phyloP scores from a whole-genome alignment of 768 basidiomycete species.

The Boletus rubroflammeus region DNA sequence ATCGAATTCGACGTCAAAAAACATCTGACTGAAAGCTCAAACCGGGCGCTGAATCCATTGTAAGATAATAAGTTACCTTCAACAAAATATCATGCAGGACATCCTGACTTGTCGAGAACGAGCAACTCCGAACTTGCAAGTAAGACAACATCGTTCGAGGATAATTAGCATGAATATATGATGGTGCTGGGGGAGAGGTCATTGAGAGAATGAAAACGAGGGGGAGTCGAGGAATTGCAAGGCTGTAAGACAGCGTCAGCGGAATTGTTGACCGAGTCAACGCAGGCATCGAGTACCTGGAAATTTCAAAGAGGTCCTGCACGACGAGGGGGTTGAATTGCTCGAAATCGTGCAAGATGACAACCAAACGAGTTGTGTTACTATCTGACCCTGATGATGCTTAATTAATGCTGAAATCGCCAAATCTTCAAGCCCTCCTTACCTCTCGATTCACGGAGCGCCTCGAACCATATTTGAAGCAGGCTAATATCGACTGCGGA shows the following conservation, averaged over 20 bases:
- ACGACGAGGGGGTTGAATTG: constrained; percentile 60
- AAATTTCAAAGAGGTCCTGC: constrained; percentile 69
- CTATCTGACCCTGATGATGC: constrained; percentile 12
- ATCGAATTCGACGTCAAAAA: constrained; percentile 61
- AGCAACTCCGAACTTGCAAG: constrained; percentile 50
- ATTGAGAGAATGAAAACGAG: constrained; percentile 63
- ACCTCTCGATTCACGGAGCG: constrained; percentile 39
- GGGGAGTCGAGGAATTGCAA: constrained; percentile 50
- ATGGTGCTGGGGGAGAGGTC: constrained; percentile 50
- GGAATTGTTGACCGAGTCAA: neutral
- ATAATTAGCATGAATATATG: constrained; percentile 59
- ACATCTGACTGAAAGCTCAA: constrained; percentile 40
- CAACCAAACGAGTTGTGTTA: constrained; percentile 41
- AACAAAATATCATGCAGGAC: constrained; percentile 53
- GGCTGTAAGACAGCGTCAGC: constrained; percentile 35
- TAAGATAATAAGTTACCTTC: constrained; percentile 40
- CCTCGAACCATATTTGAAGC: constrained; percentile 58
- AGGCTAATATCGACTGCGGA: constrained; percentile 60
- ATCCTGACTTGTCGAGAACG: constrained; percentile 44
- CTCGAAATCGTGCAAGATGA: constrained; percentile 73
- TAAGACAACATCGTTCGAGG: constrained; percentile 56
- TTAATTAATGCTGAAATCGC: neutral
- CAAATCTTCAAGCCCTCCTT: constrained; percentile 13
- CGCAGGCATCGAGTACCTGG: constrained; percentile 45
- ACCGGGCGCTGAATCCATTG: neutral